Conservation (phyloP, 2,329 filamentous ascomycete genomes). For the Ceratocystis smalleyi region DNA sequence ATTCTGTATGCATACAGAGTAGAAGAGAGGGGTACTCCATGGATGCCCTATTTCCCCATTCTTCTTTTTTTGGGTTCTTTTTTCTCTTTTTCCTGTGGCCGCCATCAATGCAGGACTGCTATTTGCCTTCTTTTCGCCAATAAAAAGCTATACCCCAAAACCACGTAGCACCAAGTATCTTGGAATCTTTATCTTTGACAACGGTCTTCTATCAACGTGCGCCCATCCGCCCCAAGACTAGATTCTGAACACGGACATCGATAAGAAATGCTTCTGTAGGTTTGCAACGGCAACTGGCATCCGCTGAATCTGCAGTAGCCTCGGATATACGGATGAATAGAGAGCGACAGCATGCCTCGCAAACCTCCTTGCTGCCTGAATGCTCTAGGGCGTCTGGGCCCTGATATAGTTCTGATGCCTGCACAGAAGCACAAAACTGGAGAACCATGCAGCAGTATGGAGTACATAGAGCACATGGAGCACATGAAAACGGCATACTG, state of each 20-base stretch:
- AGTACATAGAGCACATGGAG: background rate
- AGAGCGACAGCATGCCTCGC: too few relatives aligned
- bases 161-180: background rate
- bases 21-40: background rate
- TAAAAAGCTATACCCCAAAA: background rate
- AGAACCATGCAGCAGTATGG: background rate
- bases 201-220: background rate
- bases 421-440: background rate
- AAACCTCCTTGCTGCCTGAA: background rate
- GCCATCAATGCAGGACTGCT: background rate
- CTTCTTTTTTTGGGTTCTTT: background rate
- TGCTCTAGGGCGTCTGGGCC: background rate
- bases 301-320: background rate
- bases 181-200: background rate
- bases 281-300: background rate
- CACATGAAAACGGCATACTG: background rate
- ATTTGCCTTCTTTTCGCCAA: background rate
- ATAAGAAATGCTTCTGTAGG: too few relatives aligned
- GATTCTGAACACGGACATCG: too few relatives aligned
- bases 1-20: constrained; percentile 9
- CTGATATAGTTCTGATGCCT: background rate
- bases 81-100: too few relatives aligned
- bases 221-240: background rate
- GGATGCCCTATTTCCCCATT: background rate
- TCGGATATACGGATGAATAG: background rate